Conservation (phyloP, 352 stramenopile species). For the Pseudoperonospora humuli region DNA sequence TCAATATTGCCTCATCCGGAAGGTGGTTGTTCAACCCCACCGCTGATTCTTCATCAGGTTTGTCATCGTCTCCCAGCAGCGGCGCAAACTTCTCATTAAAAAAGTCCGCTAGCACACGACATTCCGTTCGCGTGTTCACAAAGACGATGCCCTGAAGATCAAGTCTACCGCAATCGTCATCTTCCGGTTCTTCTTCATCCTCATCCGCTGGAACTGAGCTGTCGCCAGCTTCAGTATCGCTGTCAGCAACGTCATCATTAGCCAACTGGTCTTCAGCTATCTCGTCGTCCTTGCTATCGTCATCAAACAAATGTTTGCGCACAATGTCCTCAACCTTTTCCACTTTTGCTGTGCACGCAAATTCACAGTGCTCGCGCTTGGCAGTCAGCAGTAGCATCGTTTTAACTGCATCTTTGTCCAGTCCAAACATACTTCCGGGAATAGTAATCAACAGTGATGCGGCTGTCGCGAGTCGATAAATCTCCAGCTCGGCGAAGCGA, state of each 20-base stretch:
- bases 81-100: conserved; percentile 56
- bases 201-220: not conserved
- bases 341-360: conserved; percentile 48
- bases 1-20: conserved; percentile 2
- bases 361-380: conserved; percentile 34
- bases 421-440: conserved; percentile 46
- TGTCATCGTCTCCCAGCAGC: not conserved
- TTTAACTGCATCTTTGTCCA: conserved; percentile 44
- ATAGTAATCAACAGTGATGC: conserved; percentile 45
- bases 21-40: conserved; percentile 7
- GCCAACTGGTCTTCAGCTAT: conserved; percentile 14
- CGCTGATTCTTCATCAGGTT: conserved; percentile 13
- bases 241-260: conserved; percentile 20
- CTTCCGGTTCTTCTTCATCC: not conserved
- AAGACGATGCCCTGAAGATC: conserved; percentile 78
- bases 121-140: conserved; percentile 74
- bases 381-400: conserved; percentile 36
- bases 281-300: conserved; percentile 13
- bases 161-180: conserved; percentile 1
- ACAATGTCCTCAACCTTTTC: conserved; percentile 54
- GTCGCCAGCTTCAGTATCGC: conserved; percentile 21
- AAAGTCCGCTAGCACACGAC: conserved; percentile 67
- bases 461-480: conserved; percentile 47
- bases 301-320: conserved; percentile 23
- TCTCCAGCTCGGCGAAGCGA: conserved; percentile 60